Conservation (phyloP, 352 stramenopile species). For the Halophytophthora polymorphica region DNA sequence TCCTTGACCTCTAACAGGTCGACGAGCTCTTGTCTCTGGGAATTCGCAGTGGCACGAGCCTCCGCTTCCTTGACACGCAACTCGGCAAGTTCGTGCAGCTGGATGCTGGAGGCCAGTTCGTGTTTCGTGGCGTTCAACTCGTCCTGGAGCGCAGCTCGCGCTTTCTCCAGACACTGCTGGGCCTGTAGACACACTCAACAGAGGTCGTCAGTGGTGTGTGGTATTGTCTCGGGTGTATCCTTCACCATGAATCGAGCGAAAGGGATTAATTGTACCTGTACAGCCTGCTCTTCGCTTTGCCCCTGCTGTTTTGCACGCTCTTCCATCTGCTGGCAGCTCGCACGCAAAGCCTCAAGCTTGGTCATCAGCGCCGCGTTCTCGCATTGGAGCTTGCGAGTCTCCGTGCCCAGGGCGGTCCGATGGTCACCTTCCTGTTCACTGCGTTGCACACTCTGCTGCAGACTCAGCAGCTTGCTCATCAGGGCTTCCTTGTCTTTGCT, state of each 20-base stretch:
- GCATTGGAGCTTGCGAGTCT: conserved; percentile 25
- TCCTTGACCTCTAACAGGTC: conserved; percentile 28
- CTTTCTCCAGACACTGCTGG: conserved; percentile 19
- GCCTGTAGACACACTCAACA: conserved; percentile 10
- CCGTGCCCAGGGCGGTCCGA: conserved; percentile 28
- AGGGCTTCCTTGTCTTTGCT: conserved; percentile 51
- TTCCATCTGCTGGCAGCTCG: conserved; percentile 14
- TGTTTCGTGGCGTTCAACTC: conserved; percentile 8
- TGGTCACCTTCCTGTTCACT: conserved; percentile 23
- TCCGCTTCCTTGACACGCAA: conserved; percentile 10
- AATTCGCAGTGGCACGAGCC: conserved; percentile 7
- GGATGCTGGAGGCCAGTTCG: conserved; percentile 10
- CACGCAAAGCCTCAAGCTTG: conserved; percentile 6
- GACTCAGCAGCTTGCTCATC: conserved; percentile 53
- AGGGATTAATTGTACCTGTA: neutral
- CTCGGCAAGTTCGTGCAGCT: conserved; percentile 7
- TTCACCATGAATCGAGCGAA: no score
- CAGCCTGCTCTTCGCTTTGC: conserved; percentile 39
- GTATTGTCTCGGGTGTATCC: neutral
- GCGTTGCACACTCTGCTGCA: conserved; percentile 49
- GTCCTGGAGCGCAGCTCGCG: conserved; percentile 11
- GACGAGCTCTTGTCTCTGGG: conserved; percentile 6
- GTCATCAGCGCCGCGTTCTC: conserved; percentile 28
- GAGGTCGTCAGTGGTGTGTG: neutral
- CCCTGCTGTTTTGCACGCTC: conserved; percentile 37